A percentile compares a stretch with the other conserved stretches of the same genome.
Conservation (phyloP, 306 rosid species). For the Cucurbita ficifolia region DNA sequence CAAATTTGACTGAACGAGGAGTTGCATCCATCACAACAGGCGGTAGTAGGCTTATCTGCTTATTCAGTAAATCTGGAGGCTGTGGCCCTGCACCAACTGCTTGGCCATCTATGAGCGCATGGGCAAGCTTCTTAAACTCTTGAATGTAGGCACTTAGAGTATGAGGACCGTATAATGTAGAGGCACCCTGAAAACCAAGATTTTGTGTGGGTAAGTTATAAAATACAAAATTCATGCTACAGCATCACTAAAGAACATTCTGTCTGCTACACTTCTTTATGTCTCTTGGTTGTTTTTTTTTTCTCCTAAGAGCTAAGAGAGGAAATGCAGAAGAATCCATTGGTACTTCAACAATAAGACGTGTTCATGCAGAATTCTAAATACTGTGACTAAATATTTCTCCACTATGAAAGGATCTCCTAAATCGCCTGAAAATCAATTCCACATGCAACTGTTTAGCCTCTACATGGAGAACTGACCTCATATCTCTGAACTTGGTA, state of each 20-base stretch:
- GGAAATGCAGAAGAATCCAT: neutral
- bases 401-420: neutral
- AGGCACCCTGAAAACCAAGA: slow-evolving; percentile 49
- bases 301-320: neutral
- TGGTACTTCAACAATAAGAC: neutral
- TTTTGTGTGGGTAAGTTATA: neutral
- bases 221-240: neutral
- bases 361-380: neutral
- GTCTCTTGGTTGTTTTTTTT: neutral
- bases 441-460: neutral
- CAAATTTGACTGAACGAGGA: slow-evolving; percentile 50
- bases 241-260: neutral
- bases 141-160: slow-evolving; percentile 75
- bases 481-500: slow-evolving; percentile 81
- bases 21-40: slow-evolving; percentile 65
- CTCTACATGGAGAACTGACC: slow-evolving; percentile 33
- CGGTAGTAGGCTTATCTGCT: slow-evolving; percentile 64
- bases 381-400: neutral
- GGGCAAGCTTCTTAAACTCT: slow-evolving; percentile 78
- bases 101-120: slow-evolving; percentile 25
- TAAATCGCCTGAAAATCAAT: neutral
- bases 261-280: neutral
- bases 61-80: slow-evolving; percentile 64
- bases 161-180: slow-evolving; percentile 84
- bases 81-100: slow-evolving; percentile 50